phyloP scores from a whole-genome alignment of 148 eudicot species.

The Polygonum maritimum region DNA sequence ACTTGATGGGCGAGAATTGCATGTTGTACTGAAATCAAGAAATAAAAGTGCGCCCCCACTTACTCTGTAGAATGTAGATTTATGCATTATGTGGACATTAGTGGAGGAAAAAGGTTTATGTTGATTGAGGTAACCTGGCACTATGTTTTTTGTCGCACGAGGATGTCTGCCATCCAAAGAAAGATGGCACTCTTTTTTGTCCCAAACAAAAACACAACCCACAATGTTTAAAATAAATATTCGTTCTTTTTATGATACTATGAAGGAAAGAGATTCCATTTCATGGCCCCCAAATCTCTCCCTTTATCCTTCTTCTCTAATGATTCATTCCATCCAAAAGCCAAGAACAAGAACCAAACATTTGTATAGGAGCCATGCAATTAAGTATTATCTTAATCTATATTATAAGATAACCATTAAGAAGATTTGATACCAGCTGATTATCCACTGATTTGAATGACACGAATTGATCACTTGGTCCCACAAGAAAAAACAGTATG shows the following conservation, averaged over 20 bases:
- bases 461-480: not conserved
- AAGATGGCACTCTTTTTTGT: not conserved
- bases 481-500: not conserved
- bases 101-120: slow-evolving; percentile 4
- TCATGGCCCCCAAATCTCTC: not conserved
- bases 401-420: not conserved
- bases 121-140: slow-evolving; percentile 5
- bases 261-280: not conserved
- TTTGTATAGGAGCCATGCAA: not conserved
- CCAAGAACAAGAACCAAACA: not conserved
- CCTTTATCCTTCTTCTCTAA: not conserved
- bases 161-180: slow-evolving; percentile 6
- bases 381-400: not conserved
- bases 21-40: not conserved
- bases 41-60: not conserved
- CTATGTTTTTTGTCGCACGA: slow-evolving; percentile 11
- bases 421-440: not conserved
- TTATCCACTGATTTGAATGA: not conserved
- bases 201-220: not conserved
- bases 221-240: not conserved
- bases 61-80: not conserved
- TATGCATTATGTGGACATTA: slow-evolving; percentile 1
- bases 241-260: not conserved
- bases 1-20: not conserved
- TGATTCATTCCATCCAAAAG: slow-evolving; percentile 5